phyloP scores from a whole-genome alignment of 2,329 filamentous ascomycete species.

The Colletotrichum plurivorum region DNA sequence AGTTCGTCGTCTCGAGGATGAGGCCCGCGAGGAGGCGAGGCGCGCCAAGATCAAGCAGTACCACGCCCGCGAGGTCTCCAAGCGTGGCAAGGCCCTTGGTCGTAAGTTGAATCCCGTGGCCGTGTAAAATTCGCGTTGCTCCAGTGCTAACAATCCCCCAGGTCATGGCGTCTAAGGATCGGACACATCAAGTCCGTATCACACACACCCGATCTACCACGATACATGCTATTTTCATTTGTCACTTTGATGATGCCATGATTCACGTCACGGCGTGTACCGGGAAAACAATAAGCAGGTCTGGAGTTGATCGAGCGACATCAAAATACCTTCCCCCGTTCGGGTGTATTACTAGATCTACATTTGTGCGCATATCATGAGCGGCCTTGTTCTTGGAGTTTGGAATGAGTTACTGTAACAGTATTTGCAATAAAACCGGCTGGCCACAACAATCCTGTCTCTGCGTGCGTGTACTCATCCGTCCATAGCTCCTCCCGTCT shows the following conservation, averaged over 20 bases:
- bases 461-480: neutral
- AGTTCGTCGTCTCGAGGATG: slow-evolving; percentile 73
- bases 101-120: slow-evolving; percentile 63
- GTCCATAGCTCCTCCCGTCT: neutral
- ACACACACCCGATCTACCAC: too few species aligned
- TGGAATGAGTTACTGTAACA: neutral
- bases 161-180: slow-evolving; percentile 32
- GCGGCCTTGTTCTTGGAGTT: neutral
- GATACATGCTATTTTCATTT: neutral
- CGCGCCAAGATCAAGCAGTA: slow-evolving; percentile 77
- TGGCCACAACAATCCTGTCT: neutral
- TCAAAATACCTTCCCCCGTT: neutral
- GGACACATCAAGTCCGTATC: neutral
- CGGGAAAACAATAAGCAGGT: neutral
- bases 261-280: neutral
- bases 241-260: neutral
- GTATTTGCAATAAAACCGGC: neutral
- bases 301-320: slow-evolving; percentile 1
- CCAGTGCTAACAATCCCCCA: slow-evolving; percentile 1
- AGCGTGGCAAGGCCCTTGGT: slow-evolving; percentile 78
- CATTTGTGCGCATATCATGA: neutral
- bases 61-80: slow-evolving; percentile 75
- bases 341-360: slow-evolving; percentile 14
- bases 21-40: slow-evolving; percentile 76
- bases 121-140: neutral